Base-by-base conservation (phyloP, 441 rosid genomes). In the Hura crepitans region DNA sequence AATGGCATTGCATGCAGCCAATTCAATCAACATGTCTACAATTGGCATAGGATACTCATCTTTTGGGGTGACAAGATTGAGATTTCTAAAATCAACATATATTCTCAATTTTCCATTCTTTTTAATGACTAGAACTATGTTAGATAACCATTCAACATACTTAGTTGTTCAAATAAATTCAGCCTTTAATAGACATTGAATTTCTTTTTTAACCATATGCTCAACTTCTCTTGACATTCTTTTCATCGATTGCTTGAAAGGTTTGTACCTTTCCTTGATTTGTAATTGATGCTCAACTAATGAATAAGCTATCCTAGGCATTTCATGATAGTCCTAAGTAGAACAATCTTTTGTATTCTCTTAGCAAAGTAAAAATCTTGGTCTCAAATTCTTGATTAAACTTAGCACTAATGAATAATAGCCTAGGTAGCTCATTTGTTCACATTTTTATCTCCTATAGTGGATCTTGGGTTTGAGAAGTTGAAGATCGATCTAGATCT, bases 171-270 rank as follows among this genome's bases (percentile, higher is more conserved):
- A 30, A 5, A 61, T 61, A 39, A 71, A 71, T 6, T 17, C 25
- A 13, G 9, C 53, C 18, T 20, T 23, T 18, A 61, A 11, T 0
- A 62, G 23, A 2, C 43, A 12, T 17, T 71, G 13, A 8, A 71
- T 71, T 20, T 71, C 27, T 6, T 20, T 27, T 13, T 71, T 61
- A 9, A 59, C n/a, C n/a, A n/a, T n/a, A n/a, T n/a, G n/a, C n/a
- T n/a, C n/a, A n/a, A n/a, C n/a, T n/a, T n/a, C n/a, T 15, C 6
- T 6, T 14, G 13, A 51, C 6, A 9, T 51, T n/a, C 56, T 10
- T 25, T 25, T 51, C 23, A n/a, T 3, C 1, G 23, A 25, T 51
- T 6, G 56, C 23, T n/a, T 51, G 17, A 7, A 18, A 2, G 23
- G 6, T 17, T n/a, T 6, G 10, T 2, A 51, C 1, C 56, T 25